Conservation (phyloP, 192 early-diverging fungal species). For the Coemansia sp. region DNA sequence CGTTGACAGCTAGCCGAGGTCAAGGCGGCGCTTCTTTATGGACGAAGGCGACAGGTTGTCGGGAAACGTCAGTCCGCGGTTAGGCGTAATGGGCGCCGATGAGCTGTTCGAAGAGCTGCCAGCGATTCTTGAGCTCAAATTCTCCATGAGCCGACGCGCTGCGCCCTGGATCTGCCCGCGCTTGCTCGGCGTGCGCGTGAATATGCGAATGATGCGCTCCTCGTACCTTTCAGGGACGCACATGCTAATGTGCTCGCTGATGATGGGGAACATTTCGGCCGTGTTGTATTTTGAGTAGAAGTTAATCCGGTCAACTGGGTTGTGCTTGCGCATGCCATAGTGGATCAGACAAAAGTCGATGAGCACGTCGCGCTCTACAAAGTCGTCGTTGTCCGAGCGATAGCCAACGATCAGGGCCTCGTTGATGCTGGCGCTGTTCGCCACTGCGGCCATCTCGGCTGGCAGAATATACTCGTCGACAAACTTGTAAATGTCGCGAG, state of each 20-base stretch:
- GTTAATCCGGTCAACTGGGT: constrained; percentile 83
- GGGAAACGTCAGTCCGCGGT: constrained; percentile 47
- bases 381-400: constrained; percentile 62
- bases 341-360: constrained; percentile 72
- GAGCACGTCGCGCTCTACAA: constrained; percentile 74
- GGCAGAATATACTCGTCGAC: constrained; percentile 78
- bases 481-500: constrained; percentile 86
- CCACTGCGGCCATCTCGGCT: constrained; percentile 33
- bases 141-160: constrained; percentile 38
- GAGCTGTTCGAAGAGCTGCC: constrained; percentile 8
- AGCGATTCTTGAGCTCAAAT: constrained; percentile 15
- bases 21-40: constrained; percentile 36
- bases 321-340: constrained; percentile 84
- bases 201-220: constrained; percentile 51
- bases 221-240: constrained; percentile 55
- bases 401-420: constrained; percentile 64
- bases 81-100: constrained; percentile 38
- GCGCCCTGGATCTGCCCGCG: constrained; percentile 49
- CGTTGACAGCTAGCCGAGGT: constrained; percentile 1
- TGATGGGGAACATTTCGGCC: constrained; percentile 64
- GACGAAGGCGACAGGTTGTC: neutral
- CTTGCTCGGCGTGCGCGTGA: constrained; percentile 42
- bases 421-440: constrained; percentile 52
- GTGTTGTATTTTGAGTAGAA: constrained; percentile 78
- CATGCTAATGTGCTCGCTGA: constrained; percentile 69